Evolutionary conservation across 2,329 filamentous ascomycete species (phyloP), one percentile per base, ranked within the genome.

Genomic region (Penicillium expansum): DNA sequence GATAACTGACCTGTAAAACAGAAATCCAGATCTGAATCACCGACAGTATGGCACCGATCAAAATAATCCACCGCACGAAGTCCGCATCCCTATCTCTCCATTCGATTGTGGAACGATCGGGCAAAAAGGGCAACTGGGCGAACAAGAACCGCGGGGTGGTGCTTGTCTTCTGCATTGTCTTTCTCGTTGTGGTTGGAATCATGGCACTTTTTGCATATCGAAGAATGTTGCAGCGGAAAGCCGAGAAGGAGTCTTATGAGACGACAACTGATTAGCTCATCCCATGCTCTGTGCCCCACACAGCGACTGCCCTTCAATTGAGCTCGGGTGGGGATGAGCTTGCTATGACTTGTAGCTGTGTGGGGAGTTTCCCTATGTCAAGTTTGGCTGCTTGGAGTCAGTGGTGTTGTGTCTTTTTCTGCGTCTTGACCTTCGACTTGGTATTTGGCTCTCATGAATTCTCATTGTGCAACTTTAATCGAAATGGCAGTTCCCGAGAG

Each of bases 101-200:
- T 66, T 85, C 60, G 10, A 42, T 56, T 13, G 69, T 76, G 38
- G 62, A 63, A 38, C 64, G 67, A 44, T 27, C 22, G 3, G 56
- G 58, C 67, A 83, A 85, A 76, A 52, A 44, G 16, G 39, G 45
- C 13, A 56, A 56, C 18, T 87, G 83, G 82, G 83, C 84, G 29
- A 63, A 73, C 59, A 67, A 73, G 39, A 82, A 87, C 67, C 78
- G 81, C 48, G 85, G 85, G 70, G 83, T 86, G 60, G 78, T 87
- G 48, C 76, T 86, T 61, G 84, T 87, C 56, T 85, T 87, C 72
- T 79, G 75, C 71, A 83, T 87, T 63, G 77, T 86, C 69, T 82
- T 82, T 67, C 67, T 84, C 56, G 80, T 87, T 62, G 78, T 61
- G 42, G 57, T 80, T 58, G 79, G 83, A 24, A 69, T 87, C 50